phyloP scores from a whole-genome alignment of 208 protist species.

The Kentomonas sorsogonicus region DNA sequence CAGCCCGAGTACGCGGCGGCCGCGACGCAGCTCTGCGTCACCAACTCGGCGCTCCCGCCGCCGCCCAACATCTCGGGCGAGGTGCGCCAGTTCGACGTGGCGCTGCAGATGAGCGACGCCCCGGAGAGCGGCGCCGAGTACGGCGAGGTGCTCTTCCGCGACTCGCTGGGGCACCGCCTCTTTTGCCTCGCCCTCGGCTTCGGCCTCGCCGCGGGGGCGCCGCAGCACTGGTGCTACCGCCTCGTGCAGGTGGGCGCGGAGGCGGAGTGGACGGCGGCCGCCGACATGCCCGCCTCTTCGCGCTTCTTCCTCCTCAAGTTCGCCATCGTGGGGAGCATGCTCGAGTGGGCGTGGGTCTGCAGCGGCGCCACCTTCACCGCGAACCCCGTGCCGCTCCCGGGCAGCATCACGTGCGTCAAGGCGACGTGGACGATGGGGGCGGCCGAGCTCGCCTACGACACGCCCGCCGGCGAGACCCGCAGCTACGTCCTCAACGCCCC shows the following conservation, averaged over 20 bases:
- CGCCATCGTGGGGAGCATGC: constrained; percentile 15
- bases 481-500: constrained; percentile 40
- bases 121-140: constrained; percentile 33
- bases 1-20: constrained; percentile 26
- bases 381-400: constrained; percentile 18
- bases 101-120: constrained; percentile 13
- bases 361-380: constrained; percentile 13
- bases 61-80: constrained; percentile 57
- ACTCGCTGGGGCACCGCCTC: constrained; percentile 34
- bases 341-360: constrained; percentile 25
- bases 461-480: constrained; percentile 35
- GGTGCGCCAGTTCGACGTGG: constrained; percentile 37
- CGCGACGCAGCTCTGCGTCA: constrained; percentile 37
- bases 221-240: constrained; percentile 37
- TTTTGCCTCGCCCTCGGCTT: constrained; percentile 39
- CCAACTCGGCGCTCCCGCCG: constrained; percentile 27
- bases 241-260: constrained; percentile 16
- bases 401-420: constrained; percentile 45
- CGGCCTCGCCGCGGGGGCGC: constrained; percentile 26
- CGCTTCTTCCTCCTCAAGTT: constrained; percentile 19
- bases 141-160: constrained; percentile 34
- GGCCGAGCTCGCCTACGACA: constrained; percentile 44
- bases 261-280: constrained; percentile 24
- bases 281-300: constrained; percentile 13
- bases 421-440: constrained; percentile 30